Percentiles rank a stretch among this genome's conserved stretches.
Evolutionary conservation across 805 yeast genomes (phyloP).

Genomic region (Saccharomycopsis microspora): DNA sequence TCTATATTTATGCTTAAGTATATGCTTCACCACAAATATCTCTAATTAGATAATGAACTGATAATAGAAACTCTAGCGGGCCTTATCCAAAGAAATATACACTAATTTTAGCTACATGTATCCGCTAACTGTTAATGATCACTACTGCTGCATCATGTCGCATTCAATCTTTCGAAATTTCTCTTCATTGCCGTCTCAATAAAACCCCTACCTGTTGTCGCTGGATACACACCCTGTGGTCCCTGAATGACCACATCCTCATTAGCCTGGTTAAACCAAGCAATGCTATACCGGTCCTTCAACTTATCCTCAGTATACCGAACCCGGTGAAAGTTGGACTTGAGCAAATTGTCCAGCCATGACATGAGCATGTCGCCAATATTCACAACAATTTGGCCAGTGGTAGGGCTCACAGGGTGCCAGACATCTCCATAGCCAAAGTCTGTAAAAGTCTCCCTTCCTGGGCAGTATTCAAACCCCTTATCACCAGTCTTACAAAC

Average conservation of each 20-base stretch:
- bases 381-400: constrained; percentile 27
- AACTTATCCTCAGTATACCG: constrained; percentile 22
- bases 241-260: constrained; percentile 24
- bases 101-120: neutral
- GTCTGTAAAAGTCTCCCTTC: constrained; percentile 26
- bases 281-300: constrained; percentile 25
- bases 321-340: constrained; percentile 27
- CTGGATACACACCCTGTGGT: constrained; percentile 20
- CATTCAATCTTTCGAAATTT: constrained; percentile 17
- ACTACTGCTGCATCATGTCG: too few species aligned
- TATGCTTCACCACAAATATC: too few species aligned
- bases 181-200: constrained; percentile 26
- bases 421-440: constrained; percentile 26
- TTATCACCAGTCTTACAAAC: constrained; percentile 27
- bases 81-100: neutral
- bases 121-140: too few species aligned
- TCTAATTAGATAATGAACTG: too few species aligned
- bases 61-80: too few species aligned
- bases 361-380: constrained; percentile 30
- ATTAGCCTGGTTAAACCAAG: constrained; percentile 27
- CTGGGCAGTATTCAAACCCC: constrained; percentile 28
- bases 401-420: constrained; percentile 22
- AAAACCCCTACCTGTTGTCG: constrained; percentile 23
- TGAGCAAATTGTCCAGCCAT: constrained; percentile 26
- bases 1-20: too few species aligned